Percentiles rank a stretch among this genome's conserved stretches.
phyloP scores from a whole-genome alignment of 768 basidiomycete genomes.

The Arthromyces matolae region DNA sequence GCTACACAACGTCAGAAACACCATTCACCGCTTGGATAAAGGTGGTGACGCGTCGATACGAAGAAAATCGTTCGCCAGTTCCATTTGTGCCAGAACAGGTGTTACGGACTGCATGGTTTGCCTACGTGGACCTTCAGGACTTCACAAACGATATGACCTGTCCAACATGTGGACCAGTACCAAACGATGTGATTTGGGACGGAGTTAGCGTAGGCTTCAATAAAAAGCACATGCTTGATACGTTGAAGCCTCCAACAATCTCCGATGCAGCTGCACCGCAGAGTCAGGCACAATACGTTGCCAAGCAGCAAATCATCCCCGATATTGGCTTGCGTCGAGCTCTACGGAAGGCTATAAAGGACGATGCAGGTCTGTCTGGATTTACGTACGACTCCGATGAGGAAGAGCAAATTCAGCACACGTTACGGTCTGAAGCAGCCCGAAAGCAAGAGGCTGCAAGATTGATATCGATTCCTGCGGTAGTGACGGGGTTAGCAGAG shows the following conservation, averaged over 20 bases:
- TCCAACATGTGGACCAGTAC: constrained; percentile 16
- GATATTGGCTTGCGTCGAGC: neutral
- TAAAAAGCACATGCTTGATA: constrained; percentile 17
- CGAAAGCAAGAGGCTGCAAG: neutral
- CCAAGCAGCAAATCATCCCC: neutral
- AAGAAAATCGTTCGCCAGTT: too few relatives aligned
- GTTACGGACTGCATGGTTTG: constrained; percentile 30
- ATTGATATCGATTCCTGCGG: neutral
- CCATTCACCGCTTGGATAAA: constrained; percentile 24
- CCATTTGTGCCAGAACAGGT: too few relatives aligned
- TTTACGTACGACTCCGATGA: neutral
- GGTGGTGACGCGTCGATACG: neutral
- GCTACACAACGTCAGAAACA: constrained; percentile 31
- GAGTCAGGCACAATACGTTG: neutral
- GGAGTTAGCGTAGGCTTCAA: constrained; percentile 20
- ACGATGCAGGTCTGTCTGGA: neutral
- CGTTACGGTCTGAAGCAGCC: neutral
- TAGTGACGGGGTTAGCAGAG: neutral
- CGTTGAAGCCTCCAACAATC: constrained; percentile 23
- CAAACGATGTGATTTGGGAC: constrained; percentile 18
- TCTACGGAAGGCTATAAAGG: neutral
- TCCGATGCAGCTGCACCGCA: neutral
- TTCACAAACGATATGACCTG: constrained; percentile 18
- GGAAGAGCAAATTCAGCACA: neutral
- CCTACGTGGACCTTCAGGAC: constrained; percentile 13